Evolutionary conservation across 2,329 filamentous ascomycete genomes (phyloP).

Genomic region (Penicillium polonicum): DNA sequence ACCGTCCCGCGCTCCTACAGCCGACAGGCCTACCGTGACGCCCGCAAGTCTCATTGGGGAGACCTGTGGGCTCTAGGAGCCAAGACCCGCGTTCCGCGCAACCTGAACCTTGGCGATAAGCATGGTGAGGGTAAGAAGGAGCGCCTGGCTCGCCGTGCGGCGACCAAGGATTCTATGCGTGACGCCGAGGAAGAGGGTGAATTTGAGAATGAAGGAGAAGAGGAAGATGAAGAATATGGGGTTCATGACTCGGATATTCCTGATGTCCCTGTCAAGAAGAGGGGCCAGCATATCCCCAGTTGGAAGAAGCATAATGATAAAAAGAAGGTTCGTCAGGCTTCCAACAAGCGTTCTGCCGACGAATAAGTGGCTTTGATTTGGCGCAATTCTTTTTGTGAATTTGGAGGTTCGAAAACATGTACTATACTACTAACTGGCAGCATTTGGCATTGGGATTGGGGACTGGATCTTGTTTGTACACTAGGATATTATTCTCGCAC

Average conservation of each 20-base stretch:
- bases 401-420: constrained; percentile 8
- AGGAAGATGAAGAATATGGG: constrained; percentile 28
- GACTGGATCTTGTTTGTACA: constrained; percentile 22
- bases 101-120: constrained; percentile 58
- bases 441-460: constrained; percentile 15
- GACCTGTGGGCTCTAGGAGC: constrained; percentile 94
- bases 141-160: constrained; percentile 39
- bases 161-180: constrained; percentile 22
- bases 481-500: constrained; percentile 19
- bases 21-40: constrained; percentile 83
- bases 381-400: not conserved
- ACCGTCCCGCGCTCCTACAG: constrained; percentile 80
- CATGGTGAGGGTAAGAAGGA: constrained; percentile 43
- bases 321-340: constrained; percentile 43
- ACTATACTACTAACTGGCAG: constrained; percentile 14
- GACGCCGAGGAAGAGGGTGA: constrained; percentile 23
- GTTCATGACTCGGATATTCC: constrained; percentile 18
- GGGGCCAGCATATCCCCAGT: constrained; percentile 37
- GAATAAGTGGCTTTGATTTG: constrained; percentile 10
- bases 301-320: constrained; percentile 48
- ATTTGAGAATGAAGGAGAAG: constrained; percentile 27
- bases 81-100: constrained; percentile 71
- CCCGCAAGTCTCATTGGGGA: constrained; percentile 85
- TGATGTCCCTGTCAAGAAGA: constrained; percentile 30
- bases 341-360: constrained; percentile 34